Percentiles rank a stretch among this genome's conserved stretches.
Evolutionary conservation across 805 yeast genomes (phyloP).

Genomic region (Priceomyces melissophilus): DNA sequence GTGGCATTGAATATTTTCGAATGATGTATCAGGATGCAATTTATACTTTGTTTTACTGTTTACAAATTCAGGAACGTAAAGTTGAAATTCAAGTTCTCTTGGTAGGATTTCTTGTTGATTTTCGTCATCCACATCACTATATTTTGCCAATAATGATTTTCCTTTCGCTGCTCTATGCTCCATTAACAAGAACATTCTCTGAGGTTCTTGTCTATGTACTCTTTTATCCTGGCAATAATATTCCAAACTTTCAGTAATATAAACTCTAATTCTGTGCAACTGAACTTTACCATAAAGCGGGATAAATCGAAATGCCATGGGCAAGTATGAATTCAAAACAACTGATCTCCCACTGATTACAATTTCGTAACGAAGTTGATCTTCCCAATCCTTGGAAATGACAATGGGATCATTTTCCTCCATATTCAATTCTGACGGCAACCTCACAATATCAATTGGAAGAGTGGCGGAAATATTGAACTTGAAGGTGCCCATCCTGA

Average conservation of each 20-base stretch:
- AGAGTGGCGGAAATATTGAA: slow-evolving; percentile 61
- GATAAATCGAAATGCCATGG: slow-evolving; percentile 76
- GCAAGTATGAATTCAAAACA: slow-evolving; percentile 77
- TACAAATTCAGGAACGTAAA: slow-evolving; percentile 74
- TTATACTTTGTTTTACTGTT: slow-evolving; percentile 45
- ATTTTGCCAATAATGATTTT: slow-evolving; percentile 44
- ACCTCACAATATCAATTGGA: slow-evolving; percentile 66
- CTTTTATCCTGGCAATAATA: slow-evolving; percentile 82
- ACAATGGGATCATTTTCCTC: slow-evolving; percentile 94
- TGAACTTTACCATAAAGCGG: slow-evolving; percentile 82
- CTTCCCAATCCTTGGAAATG: slow-evolving; percentile 91
- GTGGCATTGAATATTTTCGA: slow-evolving; percentile 74
- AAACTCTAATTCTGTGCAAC: slow-evolving; percentile 80
- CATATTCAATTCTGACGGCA: slow-evolving; percentile 71
- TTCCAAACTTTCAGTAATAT: slow-evolving; percentile 84
- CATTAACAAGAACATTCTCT: slow-evolving; percentile 70
- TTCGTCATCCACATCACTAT: slow-evolving; percentile 24
- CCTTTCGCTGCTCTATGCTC: slow-evolving; percentile 71
- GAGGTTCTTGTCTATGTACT: slow-evolving; percentile 91
- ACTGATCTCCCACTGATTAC: slow-evolving; percentile 87
- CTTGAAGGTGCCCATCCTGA: slow-evolving; percentile 83
- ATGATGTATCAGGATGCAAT: slow-evolving; percentile 84
- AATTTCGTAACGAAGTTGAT: slow-evolving; percentile 83
- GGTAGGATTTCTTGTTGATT: slow-evolving; percentile 59
- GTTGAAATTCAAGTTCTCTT: slow-evolving; percentile 79